Percentiles rank a stretch among this genome's conserved stretches.
These are phyloP conservation scores for Alternaria ethzedia DNA, from an alignment of 2,329 filamentous ascomycete genomes.

Conservation along the genomic window DNA sequence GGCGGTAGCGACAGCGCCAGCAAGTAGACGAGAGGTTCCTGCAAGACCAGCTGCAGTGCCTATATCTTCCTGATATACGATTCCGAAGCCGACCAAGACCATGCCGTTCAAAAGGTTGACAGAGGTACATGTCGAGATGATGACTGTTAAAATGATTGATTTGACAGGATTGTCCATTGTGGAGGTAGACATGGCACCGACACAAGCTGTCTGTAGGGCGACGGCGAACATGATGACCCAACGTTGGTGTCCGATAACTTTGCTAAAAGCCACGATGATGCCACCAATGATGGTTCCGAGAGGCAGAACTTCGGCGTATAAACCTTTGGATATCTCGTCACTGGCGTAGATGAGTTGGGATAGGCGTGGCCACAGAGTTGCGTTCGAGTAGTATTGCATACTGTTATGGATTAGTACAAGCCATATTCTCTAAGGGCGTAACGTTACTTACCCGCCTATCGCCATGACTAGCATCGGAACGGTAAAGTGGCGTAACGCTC, in stretches of 20 bases:
- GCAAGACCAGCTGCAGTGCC: conserved; percentile 40
- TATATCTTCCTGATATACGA: conserved; percentile 39
- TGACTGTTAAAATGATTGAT: conserved; percentile 36
- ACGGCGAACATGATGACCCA: conserved; percentile 37
- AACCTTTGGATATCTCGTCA: conserved; percentile 37
- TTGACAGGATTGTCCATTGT: conserved; percentile 33
- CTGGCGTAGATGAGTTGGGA: conserved; percentile 36
- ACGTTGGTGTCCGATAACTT: conserved; percentile 36
- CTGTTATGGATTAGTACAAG: fast-evolving
- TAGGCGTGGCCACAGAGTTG: conserved; percentile 35
- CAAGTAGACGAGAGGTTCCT: conserved; percentile 36
- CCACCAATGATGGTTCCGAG: conserved; percentile 38
- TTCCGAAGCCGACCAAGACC: conserved; percentile 39
- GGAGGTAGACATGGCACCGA: conserved; percentile 34
- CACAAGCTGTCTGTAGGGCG: conserved; percentile 36
- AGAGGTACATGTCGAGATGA: conserved; percentile 35
- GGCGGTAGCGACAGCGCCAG: conserved; percentile 37
- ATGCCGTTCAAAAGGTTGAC: conserved; percentile 39
- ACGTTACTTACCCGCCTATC: conserved; percentile 33
- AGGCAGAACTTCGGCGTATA: conserved; percentile 34
- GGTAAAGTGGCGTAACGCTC: conserved; percentile 35
- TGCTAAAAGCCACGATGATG: conserved; percentile 36
- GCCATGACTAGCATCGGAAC: conserved; percentile 41
- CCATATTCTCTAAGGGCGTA: too few species aligned
- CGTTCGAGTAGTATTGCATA: conserved; percentile 42